Evolutionary conservation across 768 basidiomycete species (phyloP).

Genomic region (Candolleomyces aberdarensis): DNA sequence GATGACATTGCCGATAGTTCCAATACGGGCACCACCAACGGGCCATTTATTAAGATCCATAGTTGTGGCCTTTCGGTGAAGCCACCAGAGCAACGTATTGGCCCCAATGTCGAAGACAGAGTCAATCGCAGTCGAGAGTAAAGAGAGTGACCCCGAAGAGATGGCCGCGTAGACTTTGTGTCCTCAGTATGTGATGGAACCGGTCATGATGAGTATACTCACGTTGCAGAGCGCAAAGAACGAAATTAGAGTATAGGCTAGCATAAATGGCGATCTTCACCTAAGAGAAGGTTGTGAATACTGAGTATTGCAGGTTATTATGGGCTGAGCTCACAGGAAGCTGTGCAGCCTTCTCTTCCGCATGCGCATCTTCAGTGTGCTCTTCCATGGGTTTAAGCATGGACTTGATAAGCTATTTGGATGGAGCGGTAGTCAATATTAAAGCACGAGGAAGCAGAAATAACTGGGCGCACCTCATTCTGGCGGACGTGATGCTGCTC

Average conservation of each 20-base stretch:
- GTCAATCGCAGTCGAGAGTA: slow-evolving; percentile 89
- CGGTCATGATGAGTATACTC: slow-evolving; percentile 14
- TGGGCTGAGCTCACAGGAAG: slow-evolving; percentile 48
- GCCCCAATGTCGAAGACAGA: slow-evolving; percentile 83
- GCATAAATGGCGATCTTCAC: slow-evolving; percentile 87
- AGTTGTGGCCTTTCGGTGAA: slow-evolving; percentile 67
- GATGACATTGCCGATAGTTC: slow-evolving; percentile 86
- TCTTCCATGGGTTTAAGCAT: slow-evolving; percentile 89
- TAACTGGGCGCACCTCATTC: slow-evolving; percentile 54
- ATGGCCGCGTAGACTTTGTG: slow-evolving; percentile 85
- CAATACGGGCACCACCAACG: slow-evolving; percentile 84
- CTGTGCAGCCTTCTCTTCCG: slow-evolving; percentile 63
- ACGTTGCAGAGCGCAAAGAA: slow-evolving; percentile 73
- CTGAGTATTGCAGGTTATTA: not conserved
- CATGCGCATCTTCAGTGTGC: slow-evolving; percentile 78
- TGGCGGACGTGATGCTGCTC: slow-evolving; percentile 68
- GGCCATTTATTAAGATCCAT: slow-evolving; percentile 90
- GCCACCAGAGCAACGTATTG: slow-evolving; percentile 75
- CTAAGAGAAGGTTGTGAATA: slow-evolving; percentile 32
- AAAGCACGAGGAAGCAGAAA: not conserved
- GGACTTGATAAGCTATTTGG: slow-evolving; percentile 70
- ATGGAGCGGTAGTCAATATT: slow-evolving; percentile 9
- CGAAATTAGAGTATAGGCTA: slow-evolving; percentile 75
- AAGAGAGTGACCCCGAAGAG: slow-evolving; percentile 76
- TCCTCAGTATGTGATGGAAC: not conserved